Base-by-base conservation (phyloP, 257 asterid species). In the Solanum peruvianum region DNA sequence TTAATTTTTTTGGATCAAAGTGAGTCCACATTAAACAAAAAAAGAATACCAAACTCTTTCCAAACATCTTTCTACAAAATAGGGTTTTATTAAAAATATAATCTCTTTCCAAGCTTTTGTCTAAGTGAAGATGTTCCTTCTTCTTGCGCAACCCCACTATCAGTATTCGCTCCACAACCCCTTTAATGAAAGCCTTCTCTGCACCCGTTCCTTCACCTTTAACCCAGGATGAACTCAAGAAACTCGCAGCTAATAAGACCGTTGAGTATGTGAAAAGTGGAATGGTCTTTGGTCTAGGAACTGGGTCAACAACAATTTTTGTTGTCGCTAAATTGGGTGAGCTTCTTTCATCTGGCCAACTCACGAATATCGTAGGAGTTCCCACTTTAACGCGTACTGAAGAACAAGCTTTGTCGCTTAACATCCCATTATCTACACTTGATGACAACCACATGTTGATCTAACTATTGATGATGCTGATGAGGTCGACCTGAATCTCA, bases 241-340 rank as follows among this genome's bases (percentile, higher is more conserved):
- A 92, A 66, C 93, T 94, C 86, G 99, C 99, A 64, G 99, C 99
- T 66, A 98, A 95, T 88, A 95, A 96, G 87, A 98, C 99, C 87
- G 94, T 96, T 15, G 98, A 93, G 41, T 96, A 96, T 83, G 96
- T 96, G 52, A 89, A 92, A 80, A 88, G 93, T 87, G 98, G 99
- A 87, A 96, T 96, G 99, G 98, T 95, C 37, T 94, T 96, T 64
- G 99, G 99, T 87, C 92, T 95, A 73, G 99, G 99, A 35, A 96
- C 99, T 60, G 98, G 98, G 84, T 96, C 98, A 89, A 96, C 99
- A 70, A 98, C 98, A 91, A 98, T 98, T 83, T 95, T 96, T 90
- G 98, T 94, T 25, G 98, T 96, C 25, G 92, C 98, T 87, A 95
- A 94, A 90, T 95, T 96, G 80, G 98, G 98, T 84, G 91, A 90